Evolutionary conservation across 1,284 basidiomycete genomes (phyloP), one percentile per base, ranked within the genome.

Genomic region (Lentinula novae-zelandiae): DNA sequence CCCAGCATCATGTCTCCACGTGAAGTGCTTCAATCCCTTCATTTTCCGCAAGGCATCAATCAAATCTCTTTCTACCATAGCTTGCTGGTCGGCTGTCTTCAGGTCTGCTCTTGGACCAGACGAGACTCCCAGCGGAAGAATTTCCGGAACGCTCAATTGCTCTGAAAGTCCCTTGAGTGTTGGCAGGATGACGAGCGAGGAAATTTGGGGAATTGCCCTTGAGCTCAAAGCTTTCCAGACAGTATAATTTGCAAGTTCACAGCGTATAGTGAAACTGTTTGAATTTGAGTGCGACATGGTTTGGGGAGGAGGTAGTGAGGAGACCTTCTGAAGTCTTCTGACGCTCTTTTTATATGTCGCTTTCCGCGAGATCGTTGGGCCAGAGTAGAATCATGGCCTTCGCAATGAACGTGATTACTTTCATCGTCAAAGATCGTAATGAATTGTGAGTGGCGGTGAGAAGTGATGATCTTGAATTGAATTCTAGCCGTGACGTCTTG

Each of bases 11-110:
- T 34, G 27, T 53, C 52, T 53, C 34, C 52, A 53, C 7, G 52
- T 39, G n/a, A 53, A 53, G 39, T 53, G 52, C 52, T 53, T 53
- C 52, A 53, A 36, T 9, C 17, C 36, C 17, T 38, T 53, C 52
- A 53, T 53, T 13, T 53, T 38, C 5, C 27, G 10, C 36, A 53
- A 53, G 1, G 52, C 34, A 15, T 3, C 52, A 12, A 53, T 53
- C 34, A 53, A 17, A 53, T 53, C 52, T 34, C 13, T 12, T 36
- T 53, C 52, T 13, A 53, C 52, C 17, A 17, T 4, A 53, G 52
- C 52, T 34, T 53, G 52, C 34, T 53, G 12, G 17, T 53, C 52
- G 4, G 52, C 31, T 9, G 20, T 36, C 15, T 20, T 53, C 8
- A 38, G 6, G 34, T 17, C 33, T 53, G n/a, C 27, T 51, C 15